Base-by-base conservation (phyloP, 2,329 filamentous ascomycete species). In the Exserohilum turcica region DNA sequence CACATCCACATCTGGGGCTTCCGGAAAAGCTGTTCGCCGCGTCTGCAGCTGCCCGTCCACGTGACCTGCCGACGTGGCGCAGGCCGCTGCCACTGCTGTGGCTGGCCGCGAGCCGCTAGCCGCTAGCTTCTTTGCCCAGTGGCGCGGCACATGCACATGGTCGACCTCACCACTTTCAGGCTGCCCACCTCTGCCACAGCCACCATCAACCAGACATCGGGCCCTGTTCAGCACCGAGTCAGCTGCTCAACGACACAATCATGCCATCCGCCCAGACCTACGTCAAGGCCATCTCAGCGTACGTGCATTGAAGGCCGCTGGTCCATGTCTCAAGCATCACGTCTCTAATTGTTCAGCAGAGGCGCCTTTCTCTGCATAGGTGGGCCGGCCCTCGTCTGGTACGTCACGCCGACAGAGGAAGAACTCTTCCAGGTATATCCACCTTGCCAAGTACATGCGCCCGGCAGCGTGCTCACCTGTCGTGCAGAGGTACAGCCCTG, bases 331-430 rank as follows among this genome's bases (percentile, higher is more conserved):
- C 29, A 31, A 49, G 48, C 59, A 46, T 48, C 33, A 40, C 38
- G 18, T 33, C 38, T 54, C 61, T 72, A 46, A 75, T 56, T 43
- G 33, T 16, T 47, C 29, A 18, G 37, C 66, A 97, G 92, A 54
- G 90, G 90, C 64, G 81, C 80, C 36, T 76, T 81, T 40, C 80
- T 94, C 65, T 87, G 86, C 68, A 82, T 97, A 54, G 94, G 94
- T 46, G 94, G 94, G 3, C 94, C 94, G 19, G 88, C 89, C 13
- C 79, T 97, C 47, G 89, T 93, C 37, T 84, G 87, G 77, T 96
- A 86, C 74, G 78, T 95, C 40, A 84, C 84, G 39, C 94, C 94
- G 2, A 88, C 89, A 10, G 92, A 97, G 65, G 94, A 97, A 76
- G 92, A 97, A 78, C 83, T 99, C 36, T 92, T 95, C 80, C 82